These are phyloP conservation scores for Mycena galopus DNA, from an alignment of 768 basidiomycete species.

Conservation along the genomic window DNA sequence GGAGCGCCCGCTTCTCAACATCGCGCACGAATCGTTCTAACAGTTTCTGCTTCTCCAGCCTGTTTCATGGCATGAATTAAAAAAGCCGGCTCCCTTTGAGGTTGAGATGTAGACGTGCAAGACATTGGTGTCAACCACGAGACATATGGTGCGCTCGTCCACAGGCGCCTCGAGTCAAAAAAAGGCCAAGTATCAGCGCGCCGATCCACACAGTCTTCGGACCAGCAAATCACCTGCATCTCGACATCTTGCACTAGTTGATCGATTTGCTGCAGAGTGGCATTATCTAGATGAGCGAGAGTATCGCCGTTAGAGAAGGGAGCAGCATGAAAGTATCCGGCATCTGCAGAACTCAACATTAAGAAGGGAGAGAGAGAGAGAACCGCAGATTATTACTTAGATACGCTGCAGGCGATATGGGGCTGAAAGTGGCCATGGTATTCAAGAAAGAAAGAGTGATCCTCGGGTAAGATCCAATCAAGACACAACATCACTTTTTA, in stretches of 20 bases:
- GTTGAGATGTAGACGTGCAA: conserved; percentile 66
- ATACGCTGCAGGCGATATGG: background rate
- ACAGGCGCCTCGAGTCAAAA: conserved; percentile 56
- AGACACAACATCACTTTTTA: background rate
- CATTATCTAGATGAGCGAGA: conserved; percentile 39
- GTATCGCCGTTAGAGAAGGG: background rate
- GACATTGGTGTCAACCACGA: conserved; percentile 87
- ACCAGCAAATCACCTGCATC: conserved; percentile 67
- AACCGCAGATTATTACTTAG: background rate
- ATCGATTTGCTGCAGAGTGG: conserved; percentile 66
- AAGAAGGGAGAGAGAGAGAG: background rate
- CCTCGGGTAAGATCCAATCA: no score
- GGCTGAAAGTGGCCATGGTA: background rate
- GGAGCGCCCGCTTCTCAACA: conserved; percentile 61
- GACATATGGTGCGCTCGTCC: conserved; percentile 56
- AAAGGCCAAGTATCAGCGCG: conserved; percentile 14
- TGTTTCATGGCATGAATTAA: conserved; percentile 50
- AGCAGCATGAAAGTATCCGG: conserved; percentile 12
- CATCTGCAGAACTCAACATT: conserved; percentile 14
- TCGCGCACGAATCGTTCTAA: conserved; percentile 76
- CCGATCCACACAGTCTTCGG: conserved; percentile 14
- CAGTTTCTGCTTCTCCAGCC: conserved; percentile 41
- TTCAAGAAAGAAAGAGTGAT: background rate
- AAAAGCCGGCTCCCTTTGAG: conserved; percentile 41
- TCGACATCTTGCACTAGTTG: conserved; percentile 78